Percentiles rank a stretch among this genome's conserved stretches.
phyloP scores from a whole-genome alignment of 2,329 filamentous ascomycete genomes.

The Ophiocordyceps robertsii region DNA sequence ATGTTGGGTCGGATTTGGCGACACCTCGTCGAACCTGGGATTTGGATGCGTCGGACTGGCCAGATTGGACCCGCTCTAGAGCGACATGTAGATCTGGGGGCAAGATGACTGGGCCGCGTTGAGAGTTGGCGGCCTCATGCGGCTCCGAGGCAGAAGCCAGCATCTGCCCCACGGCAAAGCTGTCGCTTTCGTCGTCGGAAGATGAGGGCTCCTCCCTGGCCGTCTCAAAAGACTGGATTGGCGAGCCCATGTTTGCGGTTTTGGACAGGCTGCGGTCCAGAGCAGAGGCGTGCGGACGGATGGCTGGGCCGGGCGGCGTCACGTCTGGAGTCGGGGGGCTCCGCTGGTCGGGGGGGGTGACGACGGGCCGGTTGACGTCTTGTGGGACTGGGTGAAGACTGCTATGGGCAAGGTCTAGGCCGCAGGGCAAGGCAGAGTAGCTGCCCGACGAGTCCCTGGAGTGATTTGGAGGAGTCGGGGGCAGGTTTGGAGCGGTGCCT shows the following conservation, averaged over 20 bases:
- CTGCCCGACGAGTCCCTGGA: slow-evolving; percentile 43
- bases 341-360: slow-evolving; percentile 50
- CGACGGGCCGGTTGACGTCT: slow-evolving; percentile 26
- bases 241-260: slow-evolving; percentile 44
- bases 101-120: slow-evolving; percentile 7
- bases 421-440: slow-evolving; percentile 29
- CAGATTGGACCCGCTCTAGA: slow-evolving; percentile 26
- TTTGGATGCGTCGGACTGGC: slow-evolving; percentile 24
- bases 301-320: slow-evolving; percentile 48
- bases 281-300: slow-evolving; percentile 26
- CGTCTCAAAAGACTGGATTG: slow-evolving; percentile 58
- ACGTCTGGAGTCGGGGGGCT: slow-evolving; percentile 65
- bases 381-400: slow-evolving; percentile 24
- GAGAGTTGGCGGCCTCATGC: slow-evolving; percentile 23
- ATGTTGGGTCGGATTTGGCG: slow-evolving; percentile 45
- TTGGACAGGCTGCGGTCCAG: slow-evolving; percentile 37
- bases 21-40: slow-evolving; percentile 34
- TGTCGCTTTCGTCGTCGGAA: slow-evolving; percentile 44
- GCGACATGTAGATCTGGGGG: slow-evolving; percentile 27
- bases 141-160: slow-evolving; percentile 28
- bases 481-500: slow-evolving; percentile 34
- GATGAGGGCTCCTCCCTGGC: slow-evolving; percentile 51
- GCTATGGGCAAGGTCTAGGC: slow-evolving; percentile 23
- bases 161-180: slow-evolving; percentile 24
- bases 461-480: slow-evolving; percentile 50